These are phyloP conservation scores for Clonostachys rhizophaga DNA, from an alignment of 2,329 filamentous ascomycete genomes.

Conservation along the genomic window DNA sequence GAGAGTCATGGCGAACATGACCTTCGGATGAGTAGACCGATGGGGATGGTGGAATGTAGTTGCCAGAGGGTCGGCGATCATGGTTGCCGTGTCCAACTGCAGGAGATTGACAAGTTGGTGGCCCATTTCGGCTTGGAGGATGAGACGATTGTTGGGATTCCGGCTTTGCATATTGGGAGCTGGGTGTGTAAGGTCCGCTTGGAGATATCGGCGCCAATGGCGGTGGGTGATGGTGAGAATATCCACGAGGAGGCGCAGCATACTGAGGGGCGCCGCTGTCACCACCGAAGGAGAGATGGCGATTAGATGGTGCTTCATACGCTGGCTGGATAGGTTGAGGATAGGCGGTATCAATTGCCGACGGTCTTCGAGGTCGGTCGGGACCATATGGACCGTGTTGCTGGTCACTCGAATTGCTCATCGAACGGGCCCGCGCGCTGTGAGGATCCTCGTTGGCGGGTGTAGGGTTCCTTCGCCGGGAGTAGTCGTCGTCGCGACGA, in stretches of 20 bases:
- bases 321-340: slow-evolving; percentile 10
- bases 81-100: slow-evolving; percentile 25
- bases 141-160: slow-evolving; percentile 33
- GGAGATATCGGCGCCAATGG: slow-evolving; percentile 25
- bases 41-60: slow-evolving; percentile 30
- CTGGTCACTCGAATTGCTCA: slow-evolving; percentile 53
- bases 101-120: slow-evolving; percentile 22
- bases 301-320: slow-evolving; percentile 18
- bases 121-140: slow-evolving; percentile 14
- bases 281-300: slow-evolving; percentile 29
- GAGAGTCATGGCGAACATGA: slow-evolving; percentile 21
- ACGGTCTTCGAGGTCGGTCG: slow-evolving; percentile 39
- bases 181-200: slow-evolving; percentile 21
- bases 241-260: slow-evolving; percentile 23
- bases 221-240: slow-evolving; percentile 27
- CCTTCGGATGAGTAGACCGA: slow-evolving; percentile 17
- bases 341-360: slow-evolving; percentile 38
- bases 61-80: slow-evolving; percentile 24
- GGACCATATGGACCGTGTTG: slow-evolving; percentile 28
- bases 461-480: slow-evolving; percentile 25
- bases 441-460: slow-evolving; percentile 23
- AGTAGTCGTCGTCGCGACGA: slow-evolving; percentile 63
- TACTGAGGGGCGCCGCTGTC: slow-evolving; percentile 30
- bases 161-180: slow-evolving; percentile 28
- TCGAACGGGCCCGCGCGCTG: slow-evolving; percentile 47